Evolutionary conservation across 225 moss, liverwort and hornwort species (phyloP).

Genomic region (Climacium dendroides): DNA sequence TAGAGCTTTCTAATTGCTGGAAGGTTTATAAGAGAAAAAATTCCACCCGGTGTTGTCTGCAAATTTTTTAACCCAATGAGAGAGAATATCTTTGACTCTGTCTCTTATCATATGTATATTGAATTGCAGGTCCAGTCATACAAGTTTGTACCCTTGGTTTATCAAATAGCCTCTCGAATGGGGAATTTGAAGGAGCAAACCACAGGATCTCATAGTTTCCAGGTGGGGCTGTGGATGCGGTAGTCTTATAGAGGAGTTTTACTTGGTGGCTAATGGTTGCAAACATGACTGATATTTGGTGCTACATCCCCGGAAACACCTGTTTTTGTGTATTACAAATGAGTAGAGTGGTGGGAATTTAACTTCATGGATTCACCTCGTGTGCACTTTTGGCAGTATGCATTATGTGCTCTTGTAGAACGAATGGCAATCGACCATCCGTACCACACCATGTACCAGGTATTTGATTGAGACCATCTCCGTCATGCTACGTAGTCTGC

Average conservation of each 20-base stretch:
- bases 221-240: slow-evolving; percentile 15
- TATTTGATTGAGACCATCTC: neutral
- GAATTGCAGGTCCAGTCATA: slow-evolving; percentile 68
- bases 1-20: neutral
- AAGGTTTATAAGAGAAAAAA: neutral
- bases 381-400: slow-evolving; percentile 38
- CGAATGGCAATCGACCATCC: slow-evolving; percentile 94
- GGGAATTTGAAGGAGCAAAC: slow-evolving; percentile 59
- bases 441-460: slow-evolving; percentile 97
- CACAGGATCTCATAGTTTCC: slow-evolving; percentile 45
- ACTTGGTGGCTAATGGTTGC: neutral
- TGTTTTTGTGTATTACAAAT: neutral
- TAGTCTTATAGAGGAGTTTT: neutral
- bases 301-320: neutral
- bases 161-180: slow-evolving; percentile 96
- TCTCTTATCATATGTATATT: neutral
- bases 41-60: neutral
- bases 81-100: neutral
- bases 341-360: neutral
- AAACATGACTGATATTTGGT: neutral
- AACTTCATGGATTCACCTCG: neutral
- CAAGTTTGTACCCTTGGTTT: slow-evolving; percentile 93
- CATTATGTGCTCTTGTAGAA: slow-evolving; percentile 63
- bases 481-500: neutral
- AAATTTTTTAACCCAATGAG: neutral